Base-by-base conservation (phyloP, 1,139 yeast species). In the Kurtzmaniella quercitrusa region DNA sequence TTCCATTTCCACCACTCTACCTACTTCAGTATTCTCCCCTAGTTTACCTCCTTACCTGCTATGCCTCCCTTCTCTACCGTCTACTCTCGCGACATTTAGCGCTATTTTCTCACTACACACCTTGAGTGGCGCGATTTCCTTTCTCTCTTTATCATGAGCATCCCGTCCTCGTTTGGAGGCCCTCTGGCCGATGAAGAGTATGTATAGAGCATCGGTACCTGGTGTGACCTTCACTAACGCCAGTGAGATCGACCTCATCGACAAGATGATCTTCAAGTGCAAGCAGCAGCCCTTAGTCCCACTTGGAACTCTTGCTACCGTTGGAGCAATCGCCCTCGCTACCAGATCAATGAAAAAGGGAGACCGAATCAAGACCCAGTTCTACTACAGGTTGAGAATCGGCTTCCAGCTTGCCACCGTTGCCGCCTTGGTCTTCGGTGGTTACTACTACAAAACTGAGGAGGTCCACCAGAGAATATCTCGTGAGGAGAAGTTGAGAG, bases 321-420 rank as follows among this genome's bases (percentile, higher is more conserved):
- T 86, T 3, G 88, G 83, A 3, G 96, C 96, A 0, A 86, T 90
- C 38, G 66, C 77, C 0, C 68, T 90, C 53, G 95, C 96, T 1
- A 90, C 91, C 8, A 74, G 79, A 51, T 86, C 93, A 14, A 72
- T 90, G 52, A 77, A 82, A 53, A 67, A 74, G 31, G 96, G 96
- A 21, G 82, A 88, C 55, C 77, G 83, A 51, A 68, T 73, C 44
- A 79, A 80, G 48, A 95, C 97, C 0, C 95, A 90, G 65, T 75
- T 78, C 45, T 90, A 88, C 80, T 90, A 88, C 70, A 77, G 93
- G 54, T 88, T 90, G 79, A 84, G 97, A 70, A 91, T 90, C 41
- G 95, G 81, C 1, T 75, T 89, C 55, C 98, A 90, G 63, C 86
- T 86, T 11, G 77, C 84, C 46, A 90, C 97, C 0, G 69, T 90